Base-by-base conservation (phyloP, 2,329 filamentous ascomycete genomes). In the Coniochaeta sp. region DNA sequence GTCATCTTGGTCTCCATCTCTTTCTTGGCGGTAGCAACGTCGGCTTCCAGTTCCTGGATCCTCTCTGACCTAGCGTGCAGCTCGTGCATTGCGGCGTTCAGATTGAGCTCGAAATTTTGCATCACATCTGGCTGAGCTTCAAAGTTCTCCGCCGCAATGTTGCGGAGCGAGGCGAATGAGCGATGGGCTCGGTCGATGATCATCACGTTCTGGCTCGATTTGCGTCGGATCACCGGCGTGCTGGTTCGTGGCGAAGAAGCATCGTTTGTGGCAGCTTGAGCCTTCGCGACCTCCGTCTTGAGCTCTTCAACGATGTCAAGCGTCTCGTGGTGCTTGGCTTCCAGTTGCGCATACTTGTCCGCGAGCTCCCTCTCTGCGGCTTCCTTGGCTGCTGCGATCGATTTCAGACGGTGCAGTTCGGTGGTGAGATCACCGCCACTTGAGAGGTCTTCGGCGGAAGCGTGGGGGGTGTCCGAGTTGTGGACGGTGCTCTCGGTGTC, bases 1-100 rank as follows among this genome's bases (percentile, higher is more conserved):
- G 91, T 90, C 80, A 93, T 92, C 83, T 99, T 99, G 63, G 85
- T 88, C 71, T 99, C 95, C 89, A 98, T 96, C 73, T 99, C 95
- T 77, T 92, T 96, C 78, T 91, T 95, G 24, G 92, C 85, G 4
- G 86, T 87, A 28, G 87, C 80, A 60, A 97, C 84, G 66, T 96
- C 93, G 6, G 87, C 86, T 73, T 99, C 95, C 16, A 99, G 80
- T 67, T 93, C 88, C 69, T 96, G 90, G 58, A 97, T 93, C 30
- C 93, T 87, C 72, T 98, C 93, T 42, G 93, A 93, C 47, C 93
- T 87, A 10, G 82, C 82, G 65, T 96, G 89, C 36, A 99, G 80
- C 71, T 99, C 95, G 67, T 95, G 90, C 87, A 97, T 93, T 61
- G 93, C 91, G 1, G 91, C 84, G 69, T 95, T 95, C 47, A 99